Evolutionary conservation across 352 stramenopile genomes (phyloP), one percentile per base, ranked within the genome.

Genomic region (Phytophthora multivora): DNA sequence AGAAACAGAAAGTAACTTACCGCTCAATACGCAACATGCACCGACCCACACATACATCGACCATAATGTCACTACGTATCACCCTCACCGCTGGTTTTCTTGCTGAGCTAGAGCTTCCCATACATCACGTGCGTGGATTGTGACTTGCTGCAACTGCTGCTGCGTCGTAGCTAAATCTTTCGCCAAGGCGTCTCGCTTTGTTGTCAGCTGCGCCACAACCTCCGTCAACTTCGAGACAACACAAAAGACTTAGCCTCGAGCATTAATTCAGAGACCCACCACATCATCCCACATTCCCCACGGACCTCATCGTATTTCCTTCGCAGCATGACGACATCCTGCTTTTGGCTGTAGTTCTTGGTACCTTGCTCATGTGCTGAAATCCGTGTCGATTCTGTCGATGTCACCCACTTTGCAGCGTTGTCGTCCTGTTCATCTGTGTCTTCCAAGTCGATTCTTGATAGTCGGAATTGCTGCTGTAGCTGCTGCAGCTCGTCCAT

Each of bases 401-500:
- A 28, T 21, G 10, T 12, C 19, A 12, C 38, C n/a, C 38, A 40
- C 13, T 15, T 16, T 16, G 35, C n/a, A 40, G 21, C 21, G 21
- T 23, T 23, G 21, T 23, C 21, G 21, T 18, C 35, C 4, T 41
- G 2, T 10, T 41, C 5, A 41, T 41, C 13, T 9, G 5, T 41
- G 2, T 41, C 35, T 18, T n/a, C n/a, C 35, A 3, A 4, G 13
- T 9, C 35, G 28, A 2, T 9, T 33, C 28, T 33, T 4, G 28
- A 33, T 33, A 13, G 28, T 0, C 43, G n/a, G 11, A 45, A 25
- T 4, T 45, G 15, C 18, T 26, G 39, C 39, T 25, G 19, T 23
- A 51, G 21, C 28, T 51, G 43, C 15, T 51, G 43, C 25, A 38
- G 4, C 21, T 38, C 43, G 26, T 51, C 43, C 43, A 25, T 25